A percentile compares a stretch with the other conserved stretches of the same genome.
Conservation (phyloP, 129 eudicot species). For the Pittosporum tobira region DNA sequence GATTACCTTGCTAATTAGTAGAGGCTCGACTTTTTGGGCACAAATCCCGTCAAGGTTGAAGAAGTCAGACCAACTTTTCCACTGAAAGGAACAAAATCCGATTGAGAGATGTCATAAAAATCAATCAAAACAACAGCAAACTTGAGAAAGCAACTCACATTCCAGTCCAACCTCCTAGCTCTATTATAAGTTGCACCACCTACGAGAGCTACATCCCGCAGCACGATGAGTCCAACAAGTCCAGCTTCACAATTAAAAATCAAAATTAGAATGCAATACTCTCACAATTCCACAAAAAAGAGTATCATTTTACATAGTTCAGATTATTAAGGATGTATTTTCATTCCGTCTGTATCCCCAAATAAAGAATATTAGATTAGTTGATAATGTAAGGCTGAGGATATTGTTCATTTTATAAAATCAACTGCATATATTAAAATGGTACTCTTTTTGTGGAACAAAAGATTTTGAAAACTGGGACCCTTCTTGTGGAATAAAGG, state of each 20-base stretch:
- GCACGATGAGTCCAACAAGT: slow-evolving; percentile 74
- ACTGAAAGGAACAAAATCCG: slow-evolving; percentile 28
- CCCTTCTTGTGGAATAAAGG: no score
- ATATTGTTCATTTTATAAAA: no score
- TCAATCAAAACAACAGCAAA: not conserved
- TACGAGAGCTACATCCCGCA: slow-evolving; percentile 81
- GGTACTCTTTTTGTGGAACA: no score
- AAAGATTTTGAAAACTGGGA: no score
- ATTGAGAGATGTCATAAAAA: slow-evolving; percentile 3
- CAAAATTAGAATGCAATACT: not conserved
- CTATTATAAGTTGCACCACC: slow-evolving; percentile 91
- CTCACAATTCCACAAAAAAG: no score
- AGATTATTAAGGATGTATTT: no score
- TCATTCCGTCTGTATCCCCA: no score
- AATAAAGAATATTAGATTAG: no score
- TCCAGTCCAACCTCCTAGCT: slow-evolving; percentile 61
- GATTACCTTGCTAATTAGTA: slow-evolving; percentile 76
- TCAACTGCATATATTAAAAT: no score
- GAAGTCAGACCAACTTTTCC: slow-evolving; percentile 70
- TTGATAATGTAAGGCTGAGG: no score
- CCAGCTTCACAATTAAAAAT: slow-evolving; percentile 62
- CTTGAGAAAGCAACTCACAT: slow-evolving; percentile 32
- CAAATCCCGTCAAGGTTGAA: slow-evolving; percentile 74
- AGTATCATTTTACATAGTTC: no score
- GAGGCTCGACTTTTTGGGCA: slow-evolving; percentile 85